These are phyloP conservation scores for Penicillium palitans DNA, from an alignment of 2,329 filamentous ascomycete species.

Conservation along the genomic window DNA sequence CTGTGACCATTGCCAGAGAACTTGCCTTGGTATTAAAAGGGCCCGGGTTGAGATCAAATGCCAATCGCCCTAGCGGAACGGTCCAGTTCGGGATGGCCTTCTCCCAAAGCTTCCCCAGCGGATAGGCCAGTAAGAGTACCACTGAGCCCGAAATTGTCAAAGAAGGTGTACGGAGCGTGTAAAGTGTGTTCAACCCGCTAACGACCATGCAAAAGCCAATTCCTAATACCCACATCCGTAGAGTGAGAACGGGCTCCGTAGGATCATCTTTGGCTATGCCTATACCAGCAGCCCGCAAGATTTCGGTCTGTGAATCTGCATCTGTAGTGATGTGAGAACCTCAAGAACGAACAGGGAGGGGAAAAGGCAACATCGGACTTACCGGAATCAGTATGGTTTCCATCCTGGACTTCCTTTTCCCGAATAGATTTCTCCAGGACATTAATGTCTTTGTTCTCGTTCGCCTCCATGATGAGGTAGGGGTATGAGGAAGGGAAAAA, in stretches of 20 bases:
- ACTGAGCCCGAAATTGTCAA: constrained; percentile 28
- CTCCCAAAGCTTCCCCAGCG: constrained; percentile 37
- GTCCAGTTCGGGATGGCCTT: constrained; percentile 24
- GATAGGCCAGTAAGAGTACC: constrained; percentile 39
- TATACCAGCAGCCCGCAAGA: constrained; percentile 43
- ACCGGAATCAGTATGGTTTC: constrained; percentile 3
- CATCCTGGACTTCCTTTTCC: background rate
- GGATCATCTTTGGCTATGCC: constrained; percentile 52
- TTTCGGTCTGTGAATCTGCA: constrained; percentile 14
- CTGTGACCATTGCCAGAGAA: background rate
- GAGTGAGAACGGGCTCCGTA: constrained; percentile 26
- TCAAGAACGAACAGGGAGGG: no score
- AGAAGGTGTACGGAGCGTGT: constrained; percentile 40
- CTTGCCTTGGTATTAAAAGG: constrained; percentile 34
- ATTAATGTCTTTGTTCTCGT: background rate
- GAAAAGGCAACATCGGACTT: background rate
- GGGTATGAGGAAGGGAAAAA: background rate
- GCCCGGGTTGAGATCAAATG: constrained; percentile 38
- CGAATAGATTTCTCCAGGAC: background rate
- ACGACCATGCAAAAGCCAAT: constrained; percentile 43
- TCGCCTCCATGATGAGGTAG: constrained; percentile 1
- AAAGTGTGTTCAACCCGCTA: constrained; percentile 50
- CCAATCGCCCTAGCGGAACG: constrained; percentile 34
- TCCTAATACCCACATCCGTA: constrained; percentile 47
- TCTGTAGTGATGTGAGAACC: constrained; percentile 2